Evolutionary conservation across 73 alveolate genomes (phyloP).

Genomic region (Paramecium caudatum): DNA sequence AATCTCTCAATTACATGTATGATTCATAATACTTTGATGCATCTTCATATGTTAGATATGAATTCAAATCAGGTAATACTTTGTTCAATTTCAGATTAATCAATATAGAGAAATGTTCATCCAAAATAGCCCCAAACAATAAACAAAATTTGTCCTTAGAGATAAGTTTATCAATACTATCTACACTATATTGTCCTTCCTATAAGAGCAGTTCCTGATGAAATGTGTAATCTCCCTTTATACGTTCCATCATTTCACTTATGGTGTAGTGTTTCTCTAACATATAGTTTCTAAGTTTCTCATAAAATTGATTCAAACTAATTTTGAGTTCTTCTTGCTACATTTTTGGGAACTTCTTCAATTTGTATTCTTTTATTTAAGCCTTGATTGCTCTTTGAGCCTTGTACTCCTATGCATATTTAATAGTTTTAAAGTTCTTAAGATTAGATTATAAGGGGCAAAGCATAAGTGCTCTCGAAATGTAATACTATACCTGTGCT

Average conservation of each 20-base stretch:
- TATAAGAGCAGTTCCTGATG: background rate
- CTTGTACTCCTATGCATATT: slow-evolving; percentile 15
- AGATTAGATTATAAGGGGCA: slow-evolving; percentile 37
- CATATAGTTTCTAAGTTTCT: slow-evolving; percentile 47
- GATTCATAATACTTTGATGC: slow-evolving; percentile 58
- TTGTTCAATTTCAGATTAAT: background rate
- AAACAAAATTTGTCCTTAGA: slow-evolving; percentile 48
- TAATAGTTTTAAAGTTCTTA: slow-evolving; percentile 25
- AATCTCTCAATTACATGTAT: slow-evolving; percentile 43
- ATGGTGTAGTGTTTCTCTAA: slow-evolving; percentile 25
- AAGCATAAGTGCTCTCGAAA: background rate
- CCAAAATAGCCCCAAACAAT: slow-evolving; percentile 1
- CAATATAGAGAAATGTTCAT: slow-evolving; percentile 6
- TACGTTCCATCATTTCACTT: slow-evolving; percentile 26
- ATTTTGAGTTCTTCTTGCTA: background rate
- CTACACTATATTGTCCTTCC: slow-evolving; percentile 15
- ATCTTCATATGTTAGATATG: slow-evolving; percentile 40
- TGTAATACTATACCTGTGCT: background rate
- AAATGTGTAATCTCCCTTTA: slow-evolving; percentile 41
- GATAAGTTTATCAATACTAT: background rate
- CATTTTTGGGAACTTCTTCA: background rate
- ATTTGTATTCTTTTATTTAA: slow-evolving; percentile 11
- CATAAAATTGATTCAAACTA: slow-evolving; percentile 15
- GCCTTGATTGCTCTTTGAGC: background rate
- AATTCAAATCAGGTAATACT: background rate